phyloP scores from a whole-genome alignment of 2,329 filamentous ascomycete genomes.

The Periconia sp. region DNA sequence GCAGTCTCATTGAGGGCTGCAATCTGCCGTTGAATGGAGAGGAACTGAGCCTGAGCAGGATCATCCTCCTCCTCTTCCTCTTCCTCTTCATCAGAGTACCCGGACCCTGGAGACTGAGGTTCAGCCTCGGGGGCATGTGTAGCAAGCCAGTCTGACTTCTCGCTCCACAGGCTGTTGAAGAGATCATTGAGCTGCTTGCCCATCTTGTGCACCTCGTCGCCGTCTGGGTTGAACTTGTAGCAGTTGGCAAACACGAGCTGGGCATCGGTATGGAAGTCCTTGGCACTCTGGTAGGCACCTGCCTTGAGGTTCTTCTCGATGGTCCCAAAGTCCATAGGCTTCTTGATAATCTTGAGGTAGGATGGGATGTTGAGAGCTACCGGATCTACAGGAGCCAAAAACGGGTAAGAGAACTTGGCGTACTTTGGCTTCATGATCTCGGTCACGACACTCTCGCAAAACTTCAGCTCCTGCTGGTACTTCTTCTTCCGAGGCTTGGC shows the following conservation, averaged over 20 bases:
- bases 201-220: slow-evolving; percentile 73
- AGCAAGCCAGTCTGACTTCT: slow-evolving; percentile 82
- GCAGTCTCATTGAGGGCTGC: slow-evolving; percentile 70
- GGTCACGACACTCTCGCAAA: slow-evolving; percentile 80
- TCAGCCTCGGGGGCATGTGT: slow-evolving; percentile 72
- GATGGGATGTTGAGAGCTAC: slow-evolving; percentile 92
- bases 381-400: slow-evolving; percentile 86
- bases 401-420: slow-evolving; percentile 70
- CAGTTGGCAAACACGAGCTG: slow-evolving; percentile 88
- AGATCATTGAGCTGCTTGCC: slow-evolving; percentile 76
- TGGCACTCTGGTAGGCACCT: slow-evolving; percentile 79
- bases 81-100: slow-evolving; percentile 72
- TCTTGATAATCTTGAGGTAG: slow-evolving; percentile 93
- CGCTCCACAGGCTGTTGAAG: slow-evolving; percentile 76
- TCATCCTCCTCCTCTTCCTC: slow-evolving; percentile 62
- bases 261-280: slow-evolving; percentile 86
- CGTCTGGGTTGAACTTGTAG: slow-evolving; percentile 85
- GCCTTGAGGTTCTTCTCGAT: slow-evolving; percentile 76
- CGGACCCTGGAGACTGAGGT: slow-evolving; percentile 68
- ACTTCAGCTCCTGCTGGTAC: slow-evolving; percentile 84
- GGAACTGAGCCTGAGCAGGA: slow-evolving; percentile 51
- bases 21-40: slow-evolving; percentile 68
- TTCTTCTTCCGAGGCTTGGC: slow-evolving; percentile 91
- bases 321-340: slow-evolving; percentile 93
- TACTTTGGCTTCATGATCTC: slow-evolving; percentile 81